Base-by-base conservation (phyloP, 1,284 basidiomycete genomes). In the Heterobasidion irregulare region DNA sequence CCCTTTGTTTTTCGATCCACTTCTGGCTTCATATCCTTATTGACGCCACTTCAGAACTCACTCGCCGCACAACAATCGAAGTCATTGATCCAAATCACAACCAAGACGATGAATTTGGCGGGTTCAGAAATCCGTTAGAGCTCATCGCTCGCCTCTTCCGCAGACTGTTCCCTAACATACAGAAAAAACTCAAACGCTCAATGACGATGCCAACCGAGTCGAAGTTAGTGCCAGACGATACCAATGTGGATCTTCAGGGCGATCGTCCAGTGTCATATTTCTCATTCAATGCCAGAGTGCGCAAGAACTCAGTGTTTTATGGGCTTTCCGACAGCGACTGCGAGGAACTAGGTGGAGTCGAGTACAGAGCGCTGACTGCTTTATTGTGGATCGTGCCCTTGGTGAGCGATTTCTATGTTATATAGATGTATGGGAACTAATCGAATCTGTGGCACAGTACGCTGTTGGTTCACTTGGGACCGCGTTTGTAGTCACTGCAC, bases 261-360 rank as follows among this genome's bases (percentile, higher is more conserved):
- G 72, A 72, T n/a, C 81, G 75, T 58, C 66, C 74, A 0, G 92
- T 91, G 2, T 78, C 90, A 1, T 98, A 98, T 67, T 87, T 98
- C 56, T 80, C 86, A 1, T 98, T 98, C 66, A 83, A 92, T 53
- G 89, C 90, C 0, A 70, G 83, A 7, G 91, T 96, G 2, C 92
- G 93, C 0, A 77, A 88, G 50, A 98, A 98, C 68, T 95, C 92
- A 15, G 75, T 79, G 32, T 98, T 98, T 66, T 82, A 86, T 54
- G 74, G 80, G 50, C 71, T 98, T 51, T 92, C 88, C 0, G 78
- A 82, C 41, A 89, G 93, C 48, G 89, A 98, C 65, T 75, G 92
- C 62, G 90, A 96, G 60, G 94, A 98, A 70, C 75, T 98, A 2
- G 94, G 94, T 1, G 94, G 95, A 4, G 89, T 97, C 16, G 96